These are phyloP conservation scores for Populus tomentosa DNA, from an alignment of 441 rosid species.

Conservation along the genomic window DNA sequence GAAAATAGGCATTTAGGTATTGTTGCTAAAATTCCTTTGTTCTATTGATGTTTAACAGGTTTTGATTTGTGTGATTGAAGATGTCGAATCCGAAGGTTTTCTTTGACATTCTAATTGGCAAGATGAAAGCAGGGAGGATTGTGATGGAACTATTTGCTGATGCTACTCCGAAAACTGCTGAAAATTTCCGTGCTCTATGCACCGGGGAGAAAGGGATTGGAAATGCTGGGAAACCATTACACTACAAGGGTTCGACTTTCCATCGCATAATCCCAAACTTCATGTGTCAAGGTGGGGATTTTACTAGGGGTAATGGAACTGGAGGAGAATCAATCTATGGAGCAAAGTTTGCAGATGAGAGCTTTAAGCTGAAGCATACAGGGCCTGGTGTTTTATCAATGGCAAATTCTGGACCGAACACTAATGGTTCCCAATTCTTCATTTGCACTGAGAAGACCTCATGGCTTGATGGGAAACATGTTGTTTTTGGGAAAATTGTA, in stretches of 20 bases:
- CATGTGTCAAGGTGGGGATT: constrained; percentile 88
- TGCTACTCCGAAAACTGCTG: constrained; percentile 61
- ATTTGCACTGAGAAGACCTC: constrained; percentile 54
- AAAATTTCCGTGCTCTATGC: constrained; percentile 71
- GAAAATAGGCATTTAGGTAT: too few species aligned
- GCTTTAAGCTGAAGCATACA: constrained; percentile 61
- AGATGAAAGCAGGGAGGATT: constrained; percentile 47
- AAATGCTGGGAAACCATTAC: constrained; percentile 44
- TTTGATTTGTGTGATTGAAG: constrained; percentile 9
- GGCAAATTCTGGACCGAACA: constrained; percentile 73
- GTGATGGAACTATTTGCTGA: constrained; percentile 77
- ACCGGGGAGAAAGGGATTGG: constrained; percentile 73
- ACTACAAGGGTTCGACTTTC: constrained; percentile 69
- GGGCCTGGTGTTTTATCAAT: constrained; percentile 69
- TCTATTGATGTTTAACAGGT: neutral
- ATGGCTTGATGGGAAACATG: constrained; percentile 82
- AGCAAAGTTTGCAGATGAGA: constrained; percentile 63
- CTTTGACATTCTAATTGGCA: constrained; percentile 48
- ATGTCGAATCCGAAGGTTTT: constrained; percentile 63
- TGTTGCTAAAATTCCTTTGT: too few species aligned
- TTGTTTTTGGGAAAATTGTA: constrained; percentile 73
- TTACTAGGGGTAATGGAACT: constrained; percentile 70
- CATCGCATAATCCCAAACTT: constrained; percentile 70
- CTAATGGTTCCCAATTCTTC: constrained; percentile 78
- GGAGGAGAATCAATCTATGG: constrained; percentile 83